Base-by-base conservation (phyloP, 2,329 filamentous ascomycete species). In the Amauroascus niger region DNA sequence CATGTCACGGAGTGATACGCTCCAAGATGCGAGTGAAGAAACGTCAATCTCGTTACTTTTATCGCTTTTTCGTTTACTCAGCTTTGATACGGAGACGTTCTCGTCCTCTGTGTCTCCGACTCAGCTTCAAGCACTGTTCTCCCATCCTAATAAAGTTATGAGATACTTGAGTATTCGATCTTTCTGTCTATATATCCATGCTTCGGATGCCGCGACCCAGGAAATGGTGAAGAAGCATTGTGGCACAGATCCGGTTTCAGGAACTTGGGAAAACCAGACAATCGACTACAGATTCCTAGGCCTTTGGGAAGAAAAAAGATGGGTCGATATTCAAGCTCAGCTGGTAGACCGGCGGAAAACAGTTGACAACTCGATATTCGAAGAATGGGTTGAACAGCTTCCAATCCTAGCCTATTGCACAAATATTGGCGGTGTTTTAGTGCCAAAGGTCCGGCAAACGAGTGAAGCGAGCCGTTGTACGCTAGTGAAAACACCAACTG, bases 141-240 rank as follows among this genome's bases (percentile, higher is more conserved):
- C 75, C 43, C 77, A 81, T 62, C 52, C 67, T 45, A 76, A 78
- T 60, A 73, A 70, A 55, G 72, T 79, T 14, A 79, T 95, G 49
- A 81, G 86, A 69, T 95, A 90, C 68, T 76, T 97, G 57, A 85
- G 89, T 13, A 79, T 95, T 53, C 81, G 88, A 58, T 81, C 90
- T 55, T 86, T 95, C 59, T 89, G 85, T 64, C 76, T 88, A 58
- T 81, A 88, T 54, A 80, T 94, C 61, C 82, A 82, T 62, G 86
- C 86, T 28, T 85, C 93, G 3, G 93, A 98, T 67, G 75, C 78
- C 59, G 87, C 87, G 58, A 77, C 86, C 46, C 84, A 94, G 64
- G 74, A 79, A 47, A 83, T 95, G 67, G 70, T 94, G 30, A 70
- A 74, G 47, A 76, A 79, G 62, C 77, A 89, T 67, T 73, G 91